Percentiles rank a stretch among this genome's conserved stretches.
These are phyloP conservation scores for Immersiporthe knoxdaviesiana DNA, from an alignment of 2,329 filamentous ascomycete genomes.

Conservation along the genomic window DNA sequence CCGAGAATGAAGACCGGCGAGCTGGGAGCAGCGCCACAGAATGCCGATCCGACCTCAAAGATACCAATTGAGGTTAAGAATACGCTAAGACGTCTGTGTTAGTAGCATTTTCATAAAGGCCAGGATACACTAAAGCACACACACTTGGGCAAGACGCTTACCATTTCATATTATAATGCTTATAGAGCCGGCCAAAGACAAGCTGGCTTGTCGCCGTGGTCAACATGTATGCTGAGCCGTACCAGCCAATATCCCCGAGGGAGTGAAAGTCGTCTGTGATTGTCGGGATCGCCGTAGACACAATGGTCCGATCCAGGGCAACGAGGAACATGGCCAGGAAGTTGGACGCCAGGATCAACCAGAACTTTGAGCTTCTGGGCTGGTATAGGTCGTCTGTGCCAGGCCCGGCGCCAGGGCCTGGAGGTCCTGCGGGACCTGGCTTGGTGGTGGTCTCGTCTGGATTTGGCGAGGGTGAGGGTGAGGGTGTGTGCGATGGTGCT, in stretches of 20 bases:
- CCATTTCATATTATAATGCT: conserved; percentile 55
- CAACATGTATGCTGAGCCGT: conserved; percentile 64
- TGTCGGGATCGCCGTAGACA: conserved; percentile 56
- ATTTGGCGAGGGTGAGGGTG: neutral
- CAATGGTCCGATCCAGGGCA: conserved; percentile 61
- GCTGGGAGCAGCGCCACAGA: conserved; percentile 58
- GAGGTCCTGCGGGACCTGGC: conserved; percentile 12
- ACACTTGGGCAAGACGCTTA: conserved; percentile 34
- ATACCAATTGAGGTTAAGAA: conserved; percentile 53
- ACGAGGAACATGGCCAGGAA: conserved; percentile 61
- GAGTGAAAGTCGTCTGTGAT: conserved; percentile 62
- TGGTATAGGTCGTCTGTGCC: conserved; percentile 48
- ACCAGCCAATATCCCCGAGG: conserved; percentile 63
- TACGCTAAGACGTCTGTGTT: conserved; percentile 35
- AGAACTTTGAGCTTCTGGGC: conserved; percentile 58
- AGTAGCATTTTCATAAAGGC: neutral
- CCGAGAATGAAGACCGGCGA: conserved; percentile 60
- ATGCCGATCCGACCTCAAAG: conserved; percentile 58
- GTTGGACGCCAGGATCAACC: conserved; percentile 57
- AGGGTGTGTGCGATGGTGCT: neutral
- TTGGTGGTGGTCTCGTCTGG: neutral
- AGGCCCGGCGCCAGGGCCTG: conserved; percentile 17
- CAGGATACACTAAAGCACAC: no score
- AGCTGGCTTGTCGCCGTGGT: conserved; percentile 60
- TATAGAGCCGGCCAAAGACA: conserved; percentile 58